These are phyloP conservation scores for Rosa lucieae DNA, from an alignment of 306 rosid genomes.

Conservation along the genomic window DNA sequence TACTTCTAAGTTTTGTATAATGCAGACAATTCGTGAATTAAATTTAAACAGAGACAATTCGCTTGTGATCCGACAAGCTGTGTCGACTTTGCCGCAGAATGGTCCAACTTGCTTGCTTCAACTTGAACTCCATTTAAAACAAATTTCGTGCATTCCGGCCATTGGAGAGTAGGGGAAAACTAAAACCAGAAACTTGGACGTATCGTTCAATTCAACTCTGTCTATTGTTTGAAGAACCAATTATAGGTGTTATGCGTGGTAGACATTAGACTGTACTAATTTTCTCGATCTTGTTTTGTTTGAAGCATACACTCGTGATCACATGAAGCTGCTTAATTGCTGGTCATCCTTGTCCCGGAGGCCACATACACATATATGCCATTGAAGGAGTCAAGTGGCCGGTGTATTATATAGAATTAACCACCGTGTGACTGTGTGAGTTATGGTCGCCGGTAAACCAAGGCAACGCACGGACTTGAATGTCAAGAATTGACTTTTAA, in stretches of 20 bases:
- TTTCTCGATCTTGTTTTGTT: not conserved
- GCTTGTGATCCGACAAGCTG: too few species aligned
- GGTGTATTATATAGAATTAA: not conserved
- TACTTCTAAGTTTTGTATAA: not conserved
- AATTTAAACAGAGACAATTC: too few species aligned
- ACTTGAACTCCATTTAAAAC: not conserved
- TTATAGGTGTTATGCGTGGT: not conserved
- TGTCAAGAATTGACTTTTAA: not conserved
- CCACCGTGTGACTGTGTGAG: not conserved
- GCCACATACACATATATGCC: not conserved
- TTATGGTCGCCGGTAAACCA: not conserved
- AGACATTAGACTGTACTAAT: not conserved
- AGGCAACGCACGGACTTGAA: constrained; percentile 4
- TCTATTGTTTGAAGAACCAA: not conserved
- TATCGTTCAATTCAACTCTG: not conserved
- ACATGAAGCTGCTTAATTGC: not conserved
- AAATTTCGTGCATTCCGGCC: not conserved
- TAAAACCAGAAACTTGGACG: not conserved
- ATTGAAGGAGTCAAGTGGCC: not conserved
- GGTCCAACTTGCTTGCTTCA: not conserved
- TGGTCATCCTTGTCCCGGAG: not conserved
- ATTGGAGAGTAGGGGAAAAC: not conserved
- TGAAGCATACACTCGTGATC: not conserved
- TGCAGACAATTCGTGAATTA: not conserved
- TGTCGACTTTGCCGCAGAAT: too few species aligned